Base-by-base conservation (phyloP, 31 red algal genomes). In the Endocladia muricata region DNA sequence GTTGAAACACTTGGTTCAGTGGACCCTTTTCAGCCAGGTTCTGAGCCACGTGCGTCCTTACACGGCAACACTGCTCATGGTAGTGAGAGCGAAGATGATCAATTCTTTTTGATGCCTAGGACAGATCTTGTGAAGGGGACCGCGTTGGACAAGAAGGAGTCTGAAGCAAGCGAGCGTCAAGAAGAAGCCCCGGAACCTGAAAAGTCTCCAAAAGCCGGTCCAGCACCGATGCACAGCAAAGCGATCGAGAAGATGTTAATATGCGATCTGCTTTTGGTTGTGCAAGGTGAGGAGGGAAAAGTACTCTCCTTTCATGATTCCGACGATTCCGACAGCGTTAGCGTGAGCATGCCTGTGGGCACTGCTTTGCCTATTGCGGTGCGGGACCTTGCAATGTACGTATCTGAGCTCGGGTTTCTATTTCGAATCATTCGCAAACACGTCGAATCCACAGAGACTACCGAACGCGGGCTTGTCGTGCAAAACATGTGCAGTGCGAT, bases 331-430 rank as follows among this genome's bases (percentile, higher is more conserved):
- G 89, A 92, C 32, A 38, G 41, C 39, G 68, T 74, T 44, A 38
- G 41, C 7, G 38, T 81, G 47, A 39, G 37, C 3, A 31, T 86
- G 37, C 68, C 74, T 21, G 44, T 6, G 22, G 77, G 71, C 40
- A 76, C 32, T 26, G 19, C 41, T 29, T 8, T 93, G 35, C 31
- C 81, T 19, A 74, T 73, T 19, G 82, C 90, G 47, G 70, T 79
- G 7, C 25, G 23, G n/a, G 90, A 93, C 57, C 44, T 93, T 1
- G 61, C 86, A 21, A 55, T 78, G 44, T 86, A 74, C 51, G 76
- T 86, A 17, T 77, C 60, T 25, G 90, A 93, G 22, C 26, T 93
- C 32, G 90, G 90, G 3, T 93, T 93, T 42, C 68, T 93, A n/a
- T 93, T 86, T 71, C 61, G 74, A 8, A 58, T 85, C 29, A 93